Evolutionary conservation across 768 basidiomycete species (phyloP).

Genomic region (Serendipita indica): DNA sequence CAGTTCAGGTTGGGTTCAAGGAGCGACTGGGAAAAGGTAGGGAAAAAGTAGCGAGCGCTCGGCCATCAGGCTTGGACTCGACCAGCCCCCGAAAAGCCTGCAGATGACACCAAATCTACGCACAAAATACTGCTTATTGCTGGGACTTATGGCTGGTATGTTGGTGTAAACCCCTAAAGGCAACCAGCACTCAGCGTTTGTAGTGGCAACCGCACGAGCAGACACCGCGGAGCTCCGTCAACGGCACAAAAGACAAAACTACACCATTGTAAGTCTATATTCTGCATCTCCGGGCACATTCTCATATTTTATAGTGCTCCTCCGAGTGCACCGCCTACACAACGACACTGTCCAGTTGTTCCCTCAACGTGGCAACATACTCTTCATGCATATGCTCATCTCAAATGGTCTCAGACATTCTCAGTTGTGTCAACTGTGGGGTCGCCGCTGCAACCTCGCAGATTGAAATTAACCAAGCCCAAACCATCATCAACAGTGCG

Average conservation of each 20-base stretch:
- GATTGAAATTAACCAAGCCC: not conserved
- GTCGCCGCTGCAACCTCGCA: not conserved
- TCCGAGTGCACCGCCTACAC: not conserved
- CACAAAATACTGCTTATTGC: not conserved
- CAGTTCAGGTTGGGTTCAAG: not conserved
- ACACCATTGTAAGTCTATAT: not conserved
- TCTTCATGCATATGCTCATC: not conserved
- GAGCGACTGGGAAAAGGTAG: not conserved
- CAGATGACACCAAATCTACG: too few species aligned
- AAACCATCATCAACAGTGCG: not conserved
- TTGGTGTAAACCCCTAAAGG: not conserved
- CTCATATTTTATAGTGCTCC: not conserved
- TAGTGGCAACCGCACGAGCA: not conserved
- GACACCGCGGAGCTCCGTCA: not conserved
- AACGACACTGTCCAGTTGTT: not conserved
- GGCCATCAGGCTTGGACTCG: not conserved
- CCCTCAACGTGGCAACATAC: not conserved
- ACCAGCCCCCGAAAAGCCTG: not conserved
- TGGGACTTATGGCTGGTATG: not conserved
- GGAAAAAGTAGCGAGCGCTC: not conserved
- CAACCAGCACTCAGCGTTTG: not conserved
- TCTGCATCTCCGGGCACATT: too few species aligned
- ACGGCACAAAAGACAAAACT: not conserved
- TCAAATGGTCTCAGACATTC: not conserved
- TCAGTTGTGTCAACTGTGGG: constrained; percentile 3